Base-by-base conservation (phyloP, 2,329 filamentous ascomycete species). In the Aspergillus calidoustus region DNA sequence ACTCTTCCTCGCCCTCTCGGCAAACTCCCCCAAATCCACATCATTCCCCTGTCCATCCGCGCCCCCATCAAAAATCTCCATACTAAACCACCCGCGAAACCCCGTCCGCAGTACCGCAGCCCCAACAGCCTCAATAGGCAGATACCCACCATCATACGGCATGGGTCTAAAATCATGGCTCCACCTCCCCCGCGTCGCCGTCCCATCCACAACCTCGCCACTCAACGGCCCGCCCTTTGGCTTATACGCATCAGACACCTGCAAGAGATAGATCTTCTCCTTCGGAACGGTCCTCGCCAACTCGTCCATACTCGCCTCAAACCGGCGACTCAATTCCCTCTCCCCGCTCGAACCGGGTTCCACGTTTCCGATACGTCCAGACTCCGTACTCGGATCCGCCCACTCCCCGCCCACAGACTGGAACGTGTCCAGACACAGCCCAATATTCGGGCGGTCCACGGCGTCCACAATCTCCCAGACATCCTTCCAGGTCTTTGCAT, bases 351-450 rank as follows among this genome's bases (percentile, higher is more conserved):
- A 54, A 4, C 41, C 76, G 13, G 74, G 70, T 0, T 77, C 74
- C 0, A 79, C 72, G 17, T 79, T 76, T 60, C 89, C 85, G 0
- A 88, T 74, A 2, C 87, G 68, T 0, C 90, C 90, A 0, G 85
- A 87, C 1, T 74, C 57, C 0, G 88, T 91, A 0, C 85, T 88
- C 0, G 91, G 91, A 66, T 93, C 89, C 0, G 81, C 90, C 84
- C 86, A 93, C 71, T 93, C 90, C 1, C 87, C 85, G 0, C 89
- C 90, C 0, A 86, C 88, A 2, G 85, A 89, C 71, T 93, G 90
- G 77, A 93, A 93, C 0, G 90, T 93, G 68, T 94, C 90, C 1
- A 94, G 83, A 66, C 90, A 93, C 0, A 93, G 78, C 0, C 91
- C 90, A 11, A 92, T 80, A 63, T 93, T 93, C 0, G 82, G 80